Evolutionary conservation across 306 rosid genomes (phyloP), one percentile per base, ranked within the genome.

Genomic region (Lathyrus tuberosus): DNA sequence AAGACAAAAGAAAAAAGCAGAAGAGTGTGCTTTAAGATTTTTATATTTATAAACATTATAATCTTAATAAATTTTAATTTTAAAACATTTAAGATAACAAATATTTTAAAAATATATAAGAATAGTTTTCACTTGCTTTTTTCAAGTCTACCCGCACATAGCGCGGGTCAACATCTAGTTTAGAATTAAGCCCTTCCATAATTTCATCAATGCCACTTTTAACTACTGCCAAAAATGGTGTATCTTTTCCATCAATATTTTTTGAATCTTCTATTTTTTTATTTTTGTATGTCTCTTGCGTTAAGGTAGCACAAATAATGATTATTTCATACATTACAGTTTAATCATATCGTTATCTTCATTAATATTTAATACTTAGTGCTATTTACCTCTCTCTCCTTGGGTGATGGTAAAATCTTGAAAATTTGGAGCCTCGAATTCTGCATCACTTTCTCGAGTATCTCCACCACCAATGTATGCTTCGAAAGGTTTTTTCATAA

Each of bases 401-500:
- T 1, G 0, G 6, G 1, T 1, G 1, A 0, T 42, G 6, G 4
- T 3, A 42, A 6, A 33, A 2, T 11, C 15, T 42, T 0, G 15
- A 42, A 42, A 12, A 42, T 11, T 12, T 15, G 6, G 3, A 2
- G 3, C 5, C 53, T 15, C 10, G 2, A n/a, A 0, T 8, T 49
- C 11, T 49, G 0, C 3, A 11, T 49, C 4, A 49, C 3, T 0
- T 2, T 0, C 3, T 17, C 12, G 12, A 3, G 1, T 0, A 17
- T 0, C 5, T 1, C 26, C 56, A 17, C 13, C 28, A 8, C 26
- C 13, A 2, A 3, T 3, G 57, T 49, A 49, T 49, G 57, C 17
- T 20, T 0, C 22, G 1, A 20, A 20, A 20, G 22, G 22, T 20
- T 20, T 1, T 20, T 47, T 15, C 17, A 47, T 5, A 47, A 1